Conservation (phyloP, 2,329 filamentous ascomycete genomes). For the Fonsecaea monophora region DNA sequence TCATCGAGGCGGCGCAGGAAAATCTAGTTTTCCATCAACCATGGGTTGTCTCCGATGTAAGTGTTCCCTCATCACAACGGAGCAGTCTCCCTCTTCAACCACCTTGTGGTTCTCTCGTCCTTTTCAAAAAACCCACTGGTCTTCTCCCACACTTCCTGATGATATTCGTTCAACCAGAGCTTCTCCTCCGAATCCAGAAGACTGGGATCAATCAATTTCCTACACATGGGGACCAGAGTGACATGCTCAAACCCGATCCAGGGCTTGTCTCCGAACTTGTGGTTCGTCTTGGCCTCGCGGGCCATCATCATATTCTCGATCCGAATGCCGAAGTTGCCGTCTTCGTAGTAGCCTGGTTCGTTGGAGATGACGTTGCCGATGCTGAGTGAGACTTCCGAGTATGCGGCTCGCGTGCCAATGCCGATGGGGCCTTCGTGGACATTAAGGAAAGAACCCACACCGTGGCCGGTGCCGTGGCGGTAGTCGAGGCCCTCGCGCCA, state of each 20-base stretch:
- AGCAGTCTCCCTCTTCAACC: slow-evolving; percentile 76
- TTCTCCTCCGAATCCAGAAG: slow-evolving; percentile 78
- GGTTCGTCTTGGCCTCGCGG: slow-evolving; percentile 81
- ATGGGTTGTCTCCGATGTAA: not conserved
- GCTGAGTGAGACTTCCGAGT: slow-evolving; percentile 85
- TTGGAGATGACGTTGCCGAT: slow-evolving; percentile 96
- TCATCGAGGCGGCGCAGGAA: not conserved
- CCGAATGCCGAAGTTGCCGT: slow-evolving; percentile 90
- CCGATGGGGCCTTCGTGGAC: slow-evolving; percentile 98
- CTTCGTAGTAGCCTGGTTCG: slow-evolving; percentile 96
- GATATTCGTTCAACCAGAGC: slow-evolving; percentile 86
- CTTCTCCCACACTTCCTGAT: slow-evolving; percentile 80
- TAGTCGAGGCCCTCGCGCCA: slow-evolving; percentile 96
- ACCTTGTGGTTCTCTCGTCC: slow-evolving; percentile 74
- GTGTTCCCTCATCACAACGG: slow-evolving; percentile 26
- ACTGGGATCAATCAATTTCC: slow-evolving; percentile 78
- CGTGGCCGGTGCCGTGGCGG: slow-evolving; percentile 93
- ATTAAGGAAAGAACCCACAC: slow-evolving; percentile 92
- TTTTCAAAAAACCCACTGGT: slow-evolving; percentile 77
- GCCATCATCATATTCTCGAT: slow-evolving; percentile 97
- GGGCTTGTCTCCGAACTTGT: slow-evolving; percentile 91
- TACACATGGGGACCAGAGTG: slow-evolving; percentile 94
- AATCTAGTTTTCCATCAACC: not conserved
- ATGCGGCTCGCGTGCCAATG: slow-evolving; percentile 89
- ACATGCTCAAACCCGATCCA: slow-evolving; percentile 96